Conservation (phyloP, 371 early-diverging fungal species). For the Blakeslea trispora region DNA sequence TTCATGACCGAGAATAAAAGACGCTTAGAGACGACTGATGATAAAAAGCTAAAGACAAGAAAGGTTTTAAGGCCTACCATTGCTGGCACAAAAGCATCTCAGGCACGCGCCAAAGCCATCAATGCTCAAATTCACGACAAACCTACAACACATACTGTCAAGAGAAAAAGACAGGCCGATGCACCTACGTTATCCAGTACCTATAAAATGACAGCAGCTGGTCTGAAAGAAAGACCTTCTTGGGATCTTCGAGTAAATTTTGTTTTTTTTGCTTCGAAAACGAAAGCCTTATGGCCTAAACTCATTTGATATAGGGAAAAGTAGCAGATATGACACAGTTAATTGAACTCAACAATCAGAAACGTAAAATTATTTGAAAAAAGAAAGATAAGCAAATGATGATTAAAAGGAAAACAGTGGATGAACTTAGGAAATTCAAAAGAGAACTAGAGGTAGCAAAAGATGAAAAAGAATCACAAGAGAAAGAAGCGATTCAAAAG, state of each 20-base stretch:
- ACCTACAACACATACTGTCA: not conserved
- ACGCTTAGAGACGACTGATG: too few relatives aligned
- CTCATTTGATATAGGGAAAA: conserved; percentile 31
- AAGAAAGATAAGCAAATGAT: not conserved
- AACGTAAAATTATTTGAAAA: too few relatives aligned
- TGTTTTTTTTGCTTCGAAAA: too few relatives aligned
- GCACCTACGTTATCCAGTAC: conserved; percentile 12
- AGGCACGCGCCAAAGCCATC: conserved; percentile 27
- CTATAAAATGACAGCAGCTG: conserved; percentile 13
- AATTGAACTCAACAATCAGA: conserved; percentile 25
- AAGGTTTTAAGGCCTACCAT: conserved; percentile 3
- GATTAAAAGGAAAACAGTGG: conserved; percentile 16
- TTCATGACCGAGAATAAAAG: conserved; percentile 5
- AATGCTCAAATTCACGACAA: conserved; percentile 13
- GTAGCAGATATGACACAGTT: conserved; percentile 38
- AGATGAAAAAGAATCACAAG: conserved; percentile 35
- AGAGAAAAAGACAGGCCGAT: not conserved
- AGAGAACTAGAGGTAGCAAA: conserved; percentile 29
- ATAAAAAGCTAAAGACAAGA: conserved; percentile 1
- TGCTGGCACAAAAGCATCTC: conserved; percentile 22
- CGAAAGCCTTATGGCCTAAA: not conserved
- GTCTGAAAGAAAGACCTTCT: conserved; percentile 34
- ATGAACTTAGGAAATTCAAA: conserved; percentile 24
- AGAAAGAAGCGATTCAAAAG: conserved; percentile 29
- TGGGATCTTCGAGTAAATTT: conserved; percentile 51